These are phyloP conservation scores for Kodamaea lidongshanica DNA, from an alignment of 805 yeast genomes.

Conservation along the genomic window DNA sequence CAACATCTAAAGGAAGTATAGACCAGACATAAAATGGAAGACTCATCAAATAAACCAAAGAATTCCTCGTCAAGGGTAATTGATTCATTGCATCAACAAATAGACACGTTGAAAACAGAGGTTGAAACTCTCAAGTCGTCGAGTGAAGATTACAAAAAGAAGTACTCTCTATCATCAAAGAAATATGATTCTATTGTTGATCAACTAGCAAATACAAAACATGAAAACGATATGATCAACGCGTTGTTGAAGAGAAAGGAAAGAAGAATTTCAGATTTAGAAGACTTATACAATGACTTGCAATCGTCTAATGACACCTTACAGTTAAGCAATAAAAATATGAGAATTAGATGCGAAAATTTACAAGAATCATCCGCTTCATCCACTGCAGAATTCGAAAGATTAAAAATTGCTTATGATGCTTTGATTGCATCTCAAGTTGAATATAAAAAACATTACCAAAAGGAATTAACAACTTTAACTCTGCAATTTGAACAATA, in stretches of 20 bases:
- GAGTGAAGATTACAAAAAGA: constrained; percentile 46
- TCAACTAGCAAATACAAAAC: constrained; percentile 63
- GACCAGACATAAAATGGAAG: constrained; percentile 2
- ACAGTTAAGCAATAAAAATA: constrained; percentile 43
- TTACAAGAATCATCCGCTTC: constrained; percentile 41
- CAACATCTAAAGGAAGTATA: no score
- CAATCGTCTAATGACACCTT: constrained; percentile 42
- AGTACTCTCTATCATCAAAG: constrained; percentile 40
- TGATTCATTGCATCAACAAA: constrained; percentile 47
- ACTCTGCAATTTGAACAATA: constrained; percentile 31
- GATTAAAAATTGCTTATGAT: constrained; percentile 55
- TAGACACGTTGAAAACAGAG: constrained; percentile 41
- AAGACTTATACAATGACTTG: constrained; percentile 47
- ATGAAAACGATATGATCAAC: constrained; percentile 69
- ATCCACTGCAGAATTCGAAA: constrained; percentile 46
- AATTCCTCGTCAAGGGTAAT: constrained; percentile 35
- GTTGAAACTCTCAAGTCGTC: constrained; percentile 33
- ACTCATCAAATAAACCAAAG: constrained; percentile 6
- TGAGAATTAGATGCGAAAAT: constrained; percentile 44
- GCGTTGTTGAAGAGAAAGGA: constrained; percentile 66
- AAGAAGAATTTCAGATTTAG: constrained; percentile 61
- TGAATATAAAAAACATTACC: constrained; percentile 47
- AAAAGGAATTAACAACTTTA: constrained; percentile 36
- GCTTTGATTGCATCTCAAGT: constrained; percentile 46
- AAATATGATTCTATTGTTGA: constrained; percentile 53